Conservation (phyloP, 768 basidiomycete genomes). For the Vishniacozyma victoriae region DNA sequence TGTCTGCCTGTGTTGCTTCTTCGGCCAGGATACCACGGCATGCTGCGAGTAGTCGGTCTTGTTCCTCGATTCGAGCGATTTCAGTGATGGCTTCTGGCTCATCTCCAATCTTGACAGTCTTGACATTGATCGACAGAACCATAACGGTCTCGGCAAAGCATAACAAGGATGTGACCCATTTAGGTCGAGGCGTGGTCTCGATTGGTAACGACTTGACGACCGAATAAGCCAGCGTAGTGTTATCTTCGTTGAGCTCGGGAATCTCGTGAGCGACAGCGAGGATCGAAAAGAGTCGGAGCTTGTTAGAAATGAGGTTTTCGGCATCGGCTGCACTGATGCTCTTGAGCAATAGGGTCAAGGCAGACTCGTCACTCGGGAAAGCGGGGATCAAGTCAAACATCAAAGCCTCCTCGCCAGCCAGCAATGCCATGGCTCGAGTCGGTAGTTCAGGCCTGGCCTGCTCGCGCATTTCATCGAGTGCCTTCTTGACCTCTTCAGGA, state of each 20-base stretch:
- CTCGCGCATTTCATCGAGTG: constrained; percentile 61
- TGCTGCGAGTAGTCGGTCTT: constrained; percentile 66
- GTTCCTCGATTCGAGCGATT: constrained; percentile 61
- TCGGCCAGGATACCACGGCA: constrained; percentile 65
- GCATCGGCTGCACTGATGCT: constrained; percentile 55
- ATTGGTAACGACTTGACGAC: constrained; percentile 4
- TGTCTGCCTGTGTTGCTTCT: constrained; percentile 68
- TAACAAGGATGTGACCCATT: constrained; percentile 81
- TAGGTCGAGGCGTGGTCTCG: constrained; percentile 54
- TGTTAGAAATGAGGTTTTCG: constrained; percentile 72
- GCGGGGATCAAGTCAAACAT: constrained; percentile 82
- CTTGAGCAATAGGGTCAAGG: constrained; percentile 58
- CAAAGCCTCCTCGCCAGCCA: constrained; percentile 79
- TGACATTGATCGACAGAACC: constrained; percentile 67
- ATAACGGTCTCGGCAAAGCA: constrained; percentile 80
- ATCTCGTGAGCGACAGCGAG: background rate
- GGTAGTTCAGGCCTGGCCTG: constrained; percentile 62
- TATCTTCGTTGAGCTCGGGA: constrained; percentile 7
- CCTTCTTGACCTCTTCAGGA: constrained; percentile 52
- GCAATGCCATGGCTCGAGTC: constrained; percentile 64
- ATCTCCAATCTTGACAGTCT: constrained; percentile 57
- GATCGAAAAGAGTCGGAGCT: constrained; percentile 51
- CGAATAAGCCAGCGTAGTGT: background rate
- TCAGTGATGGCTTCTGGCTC: constrained; percentile 24
- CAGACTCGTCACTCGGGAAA: constrained; percentile 60